Conservation (phyloP, 768 basidiomycete genomes). For the Omphalotus guepiniiformis region DNA sequence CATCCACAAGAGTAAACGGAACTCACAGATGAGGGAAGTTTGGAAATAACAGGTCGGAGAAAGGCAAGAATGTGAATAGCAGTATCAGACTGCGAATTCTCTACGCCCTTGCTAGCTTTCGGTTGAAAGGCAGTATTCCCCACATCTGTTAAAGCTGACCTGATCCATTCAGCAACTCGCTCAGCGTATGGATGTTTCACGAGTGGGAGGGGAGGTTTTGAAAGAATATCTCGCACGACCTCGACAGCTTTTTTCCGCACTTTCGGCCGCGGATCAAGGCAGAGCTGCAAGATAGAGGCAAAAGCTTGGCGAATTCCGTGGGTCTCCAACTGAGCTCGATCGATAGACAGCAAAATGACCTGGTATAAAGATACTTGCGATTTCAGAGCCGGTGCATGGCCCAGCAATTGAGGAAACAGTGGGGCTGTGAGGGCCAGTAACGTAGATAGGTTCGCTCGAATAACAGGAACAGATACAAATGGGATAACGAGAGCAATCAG, state of each 20-base stretch:
- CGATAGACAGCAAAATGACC: constrained; percentile 62
- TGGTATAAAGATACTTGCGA: constrained; percentile 82
- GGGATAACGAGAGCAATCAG: constrained; percentile 75
- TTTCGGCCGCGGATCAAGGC: constrained; percentile 87
- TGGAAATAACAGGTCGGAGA: constrained; percentile 55
- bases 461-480: constrained; percentile 74
- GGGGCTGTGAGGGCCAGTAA: constrained; percentile 73
- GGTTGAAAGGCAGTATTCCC: constrained; percentile 57
- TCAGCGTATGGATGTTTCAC: constrained; percentile 82
- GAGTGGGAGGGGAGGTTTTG: constrained; percentile 72
- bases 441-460: constrained; percentile 70
- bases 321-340: constrained; percentile 63
- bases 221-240: constrained; percentile 72
- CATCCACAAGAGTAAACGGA: constrained; percentile 6
- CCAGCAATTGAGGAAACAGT: constrained; percentile 62
- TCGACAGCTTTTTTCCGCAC: constrained; percentile 90
- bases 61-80: constrained; percentile 77
- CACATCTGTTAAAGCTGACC: constrained; percentile 61
- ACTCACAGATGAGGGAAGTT: constrained; percentile 70
- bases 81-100: constrained; percentile 59
- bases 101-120: constrained; percentile 52
- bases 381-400: constrained; percentile 75
- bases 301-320: constrained; percentile 76
- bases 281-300: constrained; percentile 77
- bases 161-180: constrained; percentile 76